Evolutionary conservation across 768 basidiomycete species (phyloP), one percentile per base, ranked within the genome.

Genomic region (Favolaschia claudopus): DNA sequence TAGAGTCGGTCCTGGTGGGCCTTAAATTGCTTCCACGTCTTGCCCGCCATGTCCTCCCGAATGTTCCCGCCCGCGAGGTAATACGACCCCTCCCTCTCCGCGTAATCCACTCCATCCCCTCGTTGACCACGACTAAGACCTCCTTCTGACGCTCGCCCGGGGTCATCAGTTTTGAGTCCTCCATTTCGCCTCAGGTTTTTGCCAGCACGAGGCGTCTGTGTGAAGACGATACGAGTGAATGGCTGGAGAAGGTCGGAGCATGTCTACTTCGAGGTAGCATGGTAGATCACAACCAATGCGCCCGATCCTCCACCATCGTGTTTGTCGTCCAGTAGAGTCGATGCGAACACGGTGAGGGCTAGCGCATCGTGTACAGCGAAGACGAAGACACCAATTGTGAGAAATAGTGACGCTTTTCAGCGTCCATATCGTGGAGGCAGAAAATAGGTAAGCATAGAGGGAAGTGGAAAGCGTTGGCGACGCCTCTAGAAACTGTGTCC

Each of bases 81-180:
- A 10, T 32, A 36, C 6, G 33, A 45, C n/a, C 24, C 40, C 53
- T 54, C 14, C 42, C 38, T 54, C 27, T 54, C 53, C 42, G 43
- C 43, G 9, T 44, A 45, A 19, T 54, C 43, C 13, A 36, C 42
- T 2, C 34, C 33, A 3, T 27, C n/a, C 29, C 42, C 53, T 5
- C 53, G 53, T 22, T 36, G 43, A 54, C 53, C 6, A 54, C 31
- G 12, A 45, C 53, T 12, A 54, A 31, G 3, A 54, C 19, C 33
- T 54, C 53, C 43, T 54, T 54, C 19, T 54, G 42, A 20, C 53
- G 43, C 27, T 54, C 53, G 42, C 53, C 53, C 13, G 15, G 17
- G n/a, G 31, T 29, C 53, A 45, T 54, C 27, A 54, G 33, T 14
- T 24, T 34, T n/a, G 32, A 29, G 19, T 54, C 42, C 14, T 31